phyloP scores from a whole-genome alignment of 2,329 filamentous ascomycete genomes.

The Bipolaris victoriae region DNA sequence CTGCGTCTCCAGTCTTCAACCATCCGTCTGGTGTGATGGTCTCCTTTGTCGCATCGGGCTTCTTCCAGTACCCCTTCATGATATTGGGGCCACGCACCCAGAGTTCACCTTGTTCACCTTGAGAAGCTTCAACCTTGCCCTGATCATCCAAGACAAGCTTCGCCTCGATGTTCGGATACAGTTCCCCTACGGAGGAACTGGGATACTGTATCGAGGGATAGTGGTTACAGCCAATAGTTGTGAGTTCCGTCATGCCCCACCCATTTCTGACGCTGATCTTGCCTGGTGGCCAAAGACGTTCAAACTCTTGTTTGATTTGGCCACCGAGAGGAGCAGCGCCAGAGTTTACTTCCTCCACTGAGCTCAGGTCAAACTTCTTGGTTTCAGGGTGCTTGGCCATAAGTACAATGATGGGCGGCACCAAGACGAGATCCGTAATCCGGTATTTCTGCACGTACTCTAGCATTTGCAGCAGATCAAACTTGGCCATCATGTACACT shows the following conservation, averaged over 20 bases:
- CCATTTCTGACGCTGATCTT: slow-evolving; percentile 68
- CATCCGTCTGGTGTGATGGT: slow-evolving; percentile 69
- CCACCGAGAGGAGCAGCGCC: slow-evolving; percentile 70
- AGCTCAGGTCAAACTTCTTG: slow-evolving; percentile 71
- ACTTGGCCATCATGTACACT: slow-evolving; percentile 79
- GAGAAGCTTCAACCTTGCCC: slow-evolving; percentile 55
- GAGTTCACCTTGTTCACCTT: slow-evolving; percentile 69
- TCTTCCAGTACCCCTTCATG: slow-evolving; percentile 79
- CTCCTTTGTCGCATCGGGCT: slow-evolving; percentile 68
- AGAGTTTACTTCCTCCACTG: slow-evolving; percentile 63
- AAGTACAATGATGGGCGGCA: slow-evolving; percentile 76
- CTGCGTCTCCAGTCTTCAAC: slow-evolving; percentile 75
- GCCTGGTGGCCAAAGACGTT: slow-evolving; percentile 60
- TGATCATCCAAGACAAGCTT: slow-evolving; percentile 67
- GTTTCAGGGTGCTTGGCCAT: slow-evolving; percentile 74
- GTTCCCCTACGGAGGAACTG: slow-evolving; percentile 66
- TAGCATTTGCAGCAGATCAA: slow-evolving; percentile 76
- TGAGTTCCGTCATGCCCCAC: slow-evolving; percentile 87
- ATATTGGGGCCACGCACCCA: slow-evolving; percentile 75
- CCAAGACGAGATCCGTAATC: slow-evolving; percentile 70
- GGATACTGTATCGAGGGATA: slow-evolving; percentile 58
- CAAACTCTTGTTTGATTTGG: slow-evolving; percentile 58
- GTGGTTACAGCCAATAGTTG: slow-evolving; percentile 72
- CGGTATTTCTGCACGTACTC: slow-evolving; percentile 69
- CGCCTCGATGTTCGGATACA: slow-evolving; percentile 71